Conservation (phyloP, 2,329 filamentous ascomycete species). For the Sporothrix pseudoabietina region DNA sequence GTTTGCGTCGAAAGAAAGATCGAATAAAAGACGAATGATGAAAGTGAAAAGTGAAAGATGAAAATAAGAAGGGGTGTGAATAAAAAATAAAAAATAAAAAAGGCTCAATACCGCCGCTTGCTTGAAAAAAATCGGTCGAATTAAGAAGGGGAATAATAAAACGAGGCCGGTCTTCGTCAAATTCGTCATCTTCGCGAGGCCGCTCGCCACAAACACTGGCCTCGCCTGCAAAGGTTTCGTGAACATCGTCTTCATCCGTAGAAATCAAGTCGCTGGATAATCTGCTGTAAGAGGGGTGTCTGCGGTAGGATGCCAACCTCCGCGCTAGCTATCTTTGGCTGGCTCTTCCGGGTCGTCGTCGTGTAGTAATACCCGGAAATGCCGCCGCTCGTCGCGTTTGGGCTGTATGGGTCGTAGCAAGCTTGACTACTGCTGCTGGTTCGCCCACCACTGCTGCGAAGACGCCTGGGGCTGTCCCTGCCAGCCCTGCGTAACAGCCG, state of each 20-base stretch:
- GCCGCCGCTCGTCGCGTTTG: neutral
- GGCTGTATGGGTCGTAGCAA: neutral
- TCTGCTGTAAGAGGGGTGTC: neutral
- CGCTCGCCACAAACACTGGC: neutral
- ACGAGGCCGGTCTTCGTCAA: slow-evolving; percentile 27
- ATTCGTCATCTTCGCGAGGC: slow-evolving; percentile 17
- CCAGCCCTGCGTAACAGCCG: slow-evolving; percentile 55
- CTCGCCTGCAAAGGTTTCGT: neutral
- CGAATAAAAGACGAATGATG: slow-evolving; percentile 14
- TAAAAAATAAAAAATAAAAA: neutral
- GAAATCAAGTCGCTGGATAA: neutral
- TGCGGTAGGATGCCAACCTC: neutral
- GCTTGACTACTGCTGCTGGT: slow-evolving; percentile 49
- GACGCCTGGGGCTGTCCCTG: slow-evolving; percentile 63
- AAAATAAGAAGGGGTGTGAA: slow-evolving; percentile 28
- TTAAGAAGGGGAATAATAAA: slow-evolving; percentile 25
- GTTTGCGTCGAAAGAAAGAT: neutral
- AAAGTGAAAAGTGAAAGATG: slow-evolving; percentile 30
- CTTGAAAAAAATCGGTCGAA: slow-evolving; percentile 18
- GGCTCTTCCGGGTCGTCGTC: neutral
- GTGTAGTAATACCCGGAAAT: neutral
- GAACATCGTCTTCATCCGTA: neutral
- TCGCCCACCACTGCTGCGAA: slow-evolving; percentile 59
- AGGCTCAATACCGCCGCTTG: slow-evolving; percentile 6
- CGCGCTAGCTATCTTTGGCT: neutral